Base-by-base conservation (phyloP, 2,329 filamentous ascomycete genomes). In the Xylaria arbuscula region DNA sequence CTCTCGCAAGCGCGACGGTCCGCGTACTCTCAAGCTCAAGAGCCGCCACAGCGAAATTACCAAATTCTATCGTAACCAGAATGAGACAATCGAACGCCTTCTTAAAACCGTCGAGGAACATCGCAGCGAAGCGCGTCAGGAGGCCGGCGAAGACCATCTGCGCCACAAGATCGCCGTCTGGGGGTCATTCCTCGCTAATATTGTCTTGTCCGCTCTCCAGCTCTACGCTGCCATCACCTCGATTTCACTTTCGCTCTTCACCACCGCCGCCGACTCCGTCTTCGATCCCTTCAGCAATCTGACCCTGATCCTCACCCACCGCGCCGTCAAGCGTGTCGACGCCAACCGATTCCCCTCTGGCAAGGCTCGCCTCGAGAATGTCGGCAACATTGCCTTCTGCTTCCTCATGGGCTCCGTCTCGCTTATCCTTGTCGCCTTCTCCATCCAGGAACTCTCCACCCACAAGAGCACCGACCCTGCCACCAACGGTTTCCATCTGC, bases 361-460 rank as follows among this genome's bases (percentile, higher is more conserved):
- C 71, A 98, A 97, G 80, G 94, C 94, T 5, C 91, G 96, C 36
- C 92, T 99, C 70, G 95, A 98, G 81, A 98, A 94, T 0, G 93
- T 94, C 0, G 96, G 96, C 61, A 99, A 98, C 77, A 98, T 98
- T 72, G 89, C 92, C 68, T 99, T 99, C 81, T 97, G 94, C 81
- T 97, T 97, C 80, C 85, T 99, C 74, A 98, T 99, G 96, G 94
- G 90, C 22, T 85, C 93, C 10, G 95, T 98, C 8, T 97, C 94
- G 0, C 85, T 97, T 72, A 93, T 98, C 76, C 89, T 99, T 64
- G 96, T 99, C 75, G 93, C 95, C 24, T 93, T 98, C 78, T 94
- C 94, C 0, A 85, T 89, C 34, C 87, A 89, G 64, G 90, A 97
- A 66, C 84, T 98, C 1, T 85, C 82, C 0, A 81, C 84, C 53